Conservation (phyloP, 352 stramenopile species). For the Phytophthora fragariaefolia region DNA sequence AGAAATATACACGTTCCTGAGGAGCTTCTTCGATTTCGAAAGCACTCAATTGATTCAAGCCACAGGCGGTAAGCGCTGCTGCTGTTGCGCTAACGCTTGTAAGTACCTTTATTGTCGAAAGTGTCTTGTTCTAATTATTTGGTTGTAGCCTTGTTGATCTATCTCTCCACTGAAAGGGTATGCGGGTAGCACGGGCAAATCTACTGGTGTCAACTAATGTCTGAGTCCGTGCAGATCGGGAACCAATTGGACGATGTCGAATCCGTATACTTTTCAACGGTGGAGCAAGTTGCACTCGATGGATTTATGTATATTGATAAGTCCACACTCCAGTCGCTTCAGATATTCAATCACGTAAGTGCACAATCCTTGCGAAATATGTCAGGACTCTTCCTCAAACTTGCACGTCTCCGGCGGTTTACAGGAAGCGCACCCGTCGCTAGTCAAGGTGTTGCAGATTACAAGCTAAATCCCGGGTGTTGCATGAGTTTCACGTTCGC, state of each 20-base stretch:
- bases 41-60: conserved; percentile 76
- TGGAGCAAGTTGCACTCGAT: conserved; percentile 74
- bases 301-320: conserved; percentile 86
- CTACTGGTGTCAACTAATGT: conserved; percentile 2
- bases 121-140: too few species aligned
- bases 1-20: conserved; percentile 69
- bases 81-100: neutral
- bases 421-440: conserved; percentile 81
- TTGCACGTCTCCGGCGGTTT: conserved; percentile 13
- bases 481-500: neutral
- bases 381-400: neutral
- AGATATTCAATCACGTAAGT: conserved; percentile 83
- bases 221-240: conserved; percentile 73
- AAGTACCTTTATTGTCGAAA: too few species aligned
- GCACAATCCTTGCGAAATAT: neutral
- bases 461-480: neutral
- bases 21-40: conserved; percentile 86
- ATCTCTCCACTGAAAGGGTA: conserved; percentile 78
- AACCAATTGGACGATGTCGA: conserved; percentile 77
- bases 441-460: conserved; percentile 61
- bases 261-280: conserved; percentile 58
- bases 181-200: neutral
- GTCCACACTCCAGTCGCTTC: conserved; percentile 71
- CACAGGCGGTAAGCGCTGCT: conserved; percentile 58
- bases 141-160: conserved; percentile 65